These are phyloP conservation scores for Alternaria arbusti DNA, from an alignment of 2,329 filamentous ascomycete species.

Conservation along the genomic window DNA sequence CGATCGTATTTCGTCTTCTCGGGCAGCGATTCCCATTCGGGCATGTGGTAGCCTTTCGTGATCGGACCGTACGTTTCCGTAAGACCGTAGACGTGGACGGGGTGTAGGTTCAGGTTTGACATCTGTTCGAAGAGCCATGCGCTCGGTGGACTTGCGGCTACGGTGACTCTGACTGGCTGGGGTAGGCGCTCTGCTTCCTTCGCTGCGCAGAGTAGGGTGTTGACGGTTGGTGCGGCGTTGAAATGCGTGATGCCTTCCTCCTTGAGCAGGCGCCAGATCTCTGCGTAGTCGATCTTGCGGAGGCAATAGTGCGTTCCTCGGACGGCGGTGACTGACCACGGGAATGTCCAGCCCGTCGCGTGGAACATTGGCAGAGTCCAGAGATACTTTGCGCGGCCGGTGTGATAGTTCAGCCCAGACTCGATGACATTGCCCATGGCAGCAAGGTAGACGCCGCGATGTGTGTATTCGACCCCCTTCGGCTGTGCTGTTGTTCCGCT, in stretches of 20 bases:
- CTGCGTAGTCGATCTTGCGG: constrained; percentile 90
- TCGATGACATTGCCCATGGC: constrained; percentile 87
- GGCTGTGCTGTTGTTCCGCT: constrained; percentile 90
- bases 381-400: constrained; percentile 77
- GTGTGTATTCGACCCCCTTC: constrained; percentile 92
- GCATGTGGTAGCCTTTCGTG: constrained; percentile 89
- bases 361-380: constrained; percentile 94
- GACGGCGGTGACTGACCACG: constrained; percentile 91
- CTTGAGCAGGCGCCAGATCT: constrained; percentile 89
- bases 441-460: constrained; percentile 86
- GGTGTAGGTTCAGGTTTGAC: constrained; percentile 82
- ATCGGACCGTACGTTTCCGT: constrained; percentile 94
- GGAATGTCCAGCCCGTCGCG: constrained; percentile 78
- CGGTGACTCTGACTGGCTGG: constrained; percentile 80
- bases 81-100: constrained; percentile 90
- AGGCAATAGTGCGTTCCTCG: constrained; percentile 95
- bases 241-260: constrained; percentile 91
- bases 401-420: constrained; percentile 76
- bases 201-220: constrained; percentile 85
- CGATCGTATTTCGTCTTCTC: constrained; percentile 78
- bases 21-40: constrained; percentile 79
- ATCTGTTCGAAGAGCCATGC: constrained; percentile 93
- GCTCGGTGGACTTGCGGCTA: constrained; percentile 89
- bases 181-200: constrained; percentile 74
- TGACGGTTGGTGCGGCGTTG: constrained; percentile 94